A percentile compares a stretch with the other conserved stretches of the same genome.
Conservation (phyloP, 176 grass and related monocot species). For the Cenchrus purpureus region DNA sequence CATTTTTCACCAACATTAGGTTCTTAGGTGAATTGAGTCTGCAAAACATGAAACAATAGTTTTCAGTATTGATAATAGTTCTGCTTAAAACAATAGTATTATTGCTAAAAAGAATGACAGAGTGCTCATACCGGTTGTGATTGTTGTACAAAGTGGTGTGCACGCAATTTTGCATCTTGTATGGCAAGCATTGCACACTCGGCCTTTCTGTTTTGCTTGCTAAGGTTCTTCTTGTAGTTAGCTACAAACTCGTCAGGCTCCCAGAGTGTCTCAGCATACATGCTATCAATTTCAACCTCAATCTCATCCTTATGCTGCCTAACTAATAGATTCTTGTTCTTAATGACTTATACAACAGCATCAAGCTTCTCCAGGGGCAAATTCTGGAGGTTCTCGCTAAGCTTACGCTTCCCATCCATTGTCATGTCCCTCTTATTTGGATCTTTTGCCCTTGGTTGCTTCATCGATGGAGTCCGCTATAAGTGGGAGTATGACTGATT, state of each 20-base stretch:
- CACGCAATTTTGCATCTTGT: conserved; percentile 50
- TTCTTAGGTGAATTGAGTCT: conserved; percentile 34
- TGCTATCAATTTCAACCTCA: conserved; percentile 98
- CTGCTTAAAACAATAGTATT: background rate
- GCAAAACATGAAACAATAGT: conserved; percentile 24
- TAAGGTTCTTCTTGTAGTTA: conserved; percentile 95
- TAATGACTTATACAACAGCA: conserved; percentile 81
- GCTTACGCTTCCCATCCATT: conserved; percentile 86
- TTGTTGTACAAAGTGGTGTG: conserved; percentile 47
- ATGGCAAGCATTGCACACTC: conserved; percentile 77
- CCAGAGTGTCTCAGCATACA: conserved; percentile 96
- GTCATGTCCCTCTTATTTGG: conserved; percentile 96
- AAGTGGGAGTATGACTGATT: conserved; percentile 53
- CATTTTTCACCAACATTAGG: conserved; percentile 48
- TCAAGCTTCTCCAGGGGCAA: conserved; percentile 84
- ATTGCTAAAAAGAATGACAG: background rate
- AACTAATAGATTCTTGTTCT: conserved; percentile 89
- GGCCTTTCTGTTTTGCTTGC: conserved; percentile 94
- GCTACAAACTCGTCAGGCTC: conserved; percentile 95
- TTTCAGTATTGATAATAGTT: conserved; percentile 21
- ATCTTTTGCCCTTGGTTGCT: conserved; percentile 97
- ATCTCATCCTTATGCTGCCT: conserved; percentile 97
- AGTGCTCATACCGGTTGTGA: conserved; percentile 55
- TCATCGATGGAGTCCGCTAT: conserved; percentile 68
- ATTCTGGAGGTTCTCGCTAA: conserved; percentile 95